These are phyloP conservation scores for Mycena polygramma DNA, from an alignment of 768 basidiomycete genomes.

Conservation along the genomic window DNA sequence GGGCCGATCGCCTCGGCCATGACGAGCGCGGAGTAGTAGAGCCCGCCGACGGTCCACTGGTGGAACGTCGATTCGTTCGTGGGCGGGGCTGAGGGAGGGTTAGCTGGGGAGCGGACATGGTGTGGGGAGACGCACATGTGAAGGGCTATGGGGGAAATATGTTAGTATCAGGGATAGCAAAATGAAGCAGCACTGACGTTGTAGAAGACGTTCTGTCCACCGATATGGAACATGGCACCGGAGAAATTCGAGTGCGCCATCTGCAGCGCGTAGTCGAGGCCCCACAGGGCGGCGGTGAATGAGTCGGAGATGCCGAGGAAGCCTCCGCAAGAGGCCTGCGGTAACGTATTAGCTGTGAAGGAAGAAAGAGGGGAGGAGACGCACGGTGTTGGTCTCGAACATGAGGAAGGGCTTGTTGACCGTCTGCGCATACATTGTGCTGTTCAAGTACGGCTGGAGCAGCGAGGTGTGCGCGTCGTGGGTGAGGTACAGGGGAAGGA, in stretches of 20 bases:
- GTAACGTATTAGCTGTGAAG: background rate
- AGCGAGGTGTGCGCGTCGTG: background rate
- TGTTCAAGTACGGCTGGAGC: background rate
- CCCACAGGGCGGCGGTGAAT: conserved; percentile 56
- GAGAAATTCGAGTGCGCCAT: conserved; percentile 68
- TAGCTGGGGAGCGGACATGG: background rate
- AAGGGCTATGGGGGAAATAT: background rate
- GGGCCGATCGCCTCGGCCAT: background rate
- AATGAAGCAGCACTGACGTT: background rate
- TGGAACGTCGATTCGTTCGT: background rate
- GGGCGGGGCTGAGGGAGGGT: background rate
- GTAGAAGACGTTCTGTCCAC: conserved; percentile 50
- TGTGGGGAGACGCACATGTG: background rate
- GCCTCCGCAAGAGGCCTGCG: background rate
- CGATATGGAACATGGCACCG: conserved; percentile 45
- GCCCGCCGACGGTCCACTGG: background rate
- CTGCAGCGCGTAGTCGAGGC: conserved; percentile 65
- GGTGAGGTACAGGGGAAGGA: background rate
- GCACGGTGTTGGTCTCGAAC: background rate
- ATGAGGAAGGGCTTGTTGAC: background rate
- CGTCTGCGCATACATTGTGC: background rate
- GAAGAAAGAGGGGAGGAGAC: background rate
- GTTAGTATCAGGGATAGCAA: background rate
- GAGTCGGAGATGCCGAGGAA: conserved; percentile 1
- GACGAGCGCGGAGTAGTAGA: background rate